Conservation (phyloP, 192 early-diverging fungal genomes). For the Obelidium mucronatum region DNA sequence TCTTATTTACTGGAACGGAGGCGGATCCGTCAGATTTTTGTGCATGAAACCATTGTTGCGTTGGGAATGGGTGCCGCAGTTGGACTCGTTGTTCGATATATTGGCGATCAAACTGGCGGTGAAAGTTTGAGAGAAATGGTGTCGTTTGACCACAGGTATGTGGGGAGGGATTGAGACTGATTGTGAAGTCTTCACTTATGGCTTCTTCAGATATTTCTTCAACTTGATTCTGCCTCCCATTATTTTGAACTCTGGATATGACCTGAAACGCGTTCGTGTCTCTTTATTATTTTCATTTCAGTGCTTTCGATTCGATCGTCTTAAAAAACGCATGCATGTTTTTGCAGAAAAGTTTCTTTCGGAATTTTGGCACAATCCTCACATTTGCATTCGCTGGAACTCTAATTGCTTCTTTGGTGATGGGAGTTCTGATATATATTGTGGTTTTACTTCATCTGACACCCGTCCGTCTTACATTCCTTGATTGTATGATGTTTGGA, state of each 20-base stretch:
- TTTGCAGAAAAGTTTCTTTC: slow-evolving; percentile 76
- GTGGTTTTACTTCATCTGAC: slow-evolving; percentile 76
- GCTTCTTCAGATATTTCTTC: slow-evolving; percentile 93
- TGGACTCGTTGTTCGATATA: slow-evolving; percentile 44
- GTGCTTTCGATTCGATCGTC: background rate
- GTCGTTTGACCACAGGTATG: slow-evolving; percentile 19
- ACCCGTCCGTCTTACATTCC: slow-evolving; percentile 72
- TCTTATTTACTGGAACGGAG: slow-evolving; percentile 89
- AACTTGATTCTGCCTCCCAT: slow-evolving; percentile 96
- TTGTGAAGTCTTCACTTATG: too few relatives aligned
- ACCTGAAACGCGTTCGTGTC: slow-evolving; percentile 85
- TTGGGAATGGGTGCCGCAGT: slow-evolving; percentile 80
- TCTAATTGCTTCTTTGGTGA: slow-evolving; percentile 87
- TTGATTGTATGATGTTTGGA: slow-evolving; percentile 96
- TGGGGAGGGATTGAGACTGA: too few relatives aligned
- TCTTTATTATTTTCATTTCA: too few relatives aligned
- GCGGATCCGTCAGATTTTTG: slow-evolving; percentile 75
- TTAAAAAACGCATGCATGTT: background rate
- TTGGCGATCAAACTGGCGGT: slow-evolving; percentile 7
- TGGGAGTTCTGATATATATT: slow-evolving; percentile 78
- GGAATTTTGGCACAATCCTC: slow-evolving; percentile 88
- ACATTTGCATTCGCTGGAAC: slow-evolving; percentile 95
- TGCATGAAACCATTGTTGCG: slow-evolving; percentile 97
- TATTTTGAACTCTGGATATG: slow-evolving; percentile 96
- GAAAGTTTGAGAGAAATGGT: slow-evolving; percentile 6